Base-by-base conservation (phyloP, 2,329 filamentous ascomycete species). In the Trichophyton schoenleinii region DNA sequence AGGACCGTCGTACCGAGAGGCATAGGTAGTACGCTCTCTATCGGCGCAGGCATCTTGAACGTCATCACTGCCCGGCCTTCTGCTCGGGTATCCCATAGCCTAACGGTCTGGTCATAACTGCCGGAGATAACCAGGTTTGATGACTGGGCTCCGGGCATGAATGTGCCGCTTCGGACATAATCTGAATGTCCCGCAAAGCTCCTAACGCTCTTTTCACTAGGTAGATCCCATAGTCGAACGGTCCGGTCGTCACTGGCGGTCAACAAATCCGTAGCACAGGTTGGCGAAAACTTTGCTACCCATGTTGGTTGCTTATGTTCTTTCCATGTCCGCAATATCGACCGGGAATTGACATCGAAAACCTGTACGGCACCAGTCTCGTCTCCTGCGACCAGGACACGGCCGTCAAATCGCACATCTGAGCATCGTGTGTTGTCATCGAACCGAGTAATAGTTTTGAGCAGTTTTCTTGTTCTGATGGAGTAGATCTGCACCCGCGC, bases 361-460 rank as follows among this genome's bases (percentile, higher is more conserved):
- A 96, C 91, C 75, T 99, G 95, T 67, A 99, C 89, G 64, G 87
- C 86, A 62, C 95, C 95, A 46, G 85, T 87, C 71, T 96, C 92
- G 68, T 96, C 92, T 68, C 92, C 92, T 36, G 92, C 91, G 41
- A 95, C 87, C 67, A 99, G 77, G 62, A 99, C 88, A 64, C 90
- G 84, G 46, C 91, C 92, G 77, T 99, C 94, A 61, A 86, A 82
- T 63, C 94, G 84, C 65, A 97, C 87, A 71, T 95, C 90, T 64
- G 89, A 94, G 68, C 88, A 89, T 69, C 92, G 88, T 64, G 91
- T 92, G 66, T 91, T 87, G 71, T 96, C 90, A 70, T 91, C 87
- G 73, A 99, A 97, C 63, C 94, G 85, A 64, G 90, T 91, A 69
- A 99, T 94, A 8, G 91, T 96, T 79, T 96, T 96, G 70, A 96